These are phyloP conservation scores for Gymnopilus junonius DNA, from an alignment of 768 basidiomycete genomes.

Conservation along the genomic window DNA sequence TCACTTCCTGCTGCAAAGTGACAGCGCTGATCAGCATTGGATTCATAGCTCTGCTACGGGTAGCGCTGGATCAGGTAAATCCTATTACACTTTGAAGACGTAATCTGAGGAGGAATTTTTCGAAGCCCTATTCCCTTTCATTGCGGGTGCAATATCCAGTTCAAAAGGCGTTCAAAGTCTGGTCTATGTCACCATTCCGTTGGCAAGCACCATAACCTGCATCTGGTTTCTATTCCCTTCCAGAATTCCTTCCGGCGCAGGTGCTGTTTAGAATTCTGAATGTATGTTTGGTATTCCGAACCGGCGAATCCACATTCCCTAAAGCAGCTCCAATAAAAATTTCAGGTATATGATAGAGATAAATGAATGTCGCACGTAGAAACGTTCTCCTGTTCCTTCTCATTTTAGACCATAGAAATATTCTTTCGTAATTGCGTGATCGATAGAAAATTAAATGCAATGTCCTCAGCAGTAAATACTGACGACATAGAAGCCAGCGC, in stretches of 20 bases:
- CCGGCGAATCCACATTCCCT: background rate
- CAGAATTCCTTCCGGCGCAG: background rate
- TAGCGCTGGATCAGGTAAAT: slow-evolving; percentile 49
- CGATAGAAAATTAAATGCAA: background rate
- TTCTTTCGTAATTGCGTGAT: background rate
- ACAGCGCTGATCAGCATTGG: background rate
- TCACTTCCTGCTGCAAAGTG: background rate
- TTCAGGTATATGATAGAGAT: background rate
- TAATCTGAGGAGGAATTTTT: background rate
- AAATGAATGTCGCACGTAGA: background rate
- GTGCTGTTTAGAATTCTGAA: background rate
- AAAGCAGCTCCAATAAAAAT: background rate
- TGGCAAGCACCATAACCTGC: slow-evolving; percentile 35
- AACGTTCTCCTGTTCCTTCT: background rate
- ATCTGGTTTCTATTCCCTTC: slow-evolving; percentile 46
- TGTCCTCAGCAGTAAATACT: too few relatives aligned
- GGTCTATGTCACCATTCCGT: slow-evolving; percentile 47
- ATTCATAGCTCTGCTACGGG: slow-evolving; percentile 45
- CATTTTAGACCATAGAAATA: background rate
- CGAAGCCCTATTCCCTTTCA: slow-evolving; percentile 54
- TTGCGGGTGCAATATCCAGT: slow-evolving; percentile 47
- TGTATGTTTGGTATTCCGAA: background rate
- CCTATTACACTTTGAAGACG: background rate
- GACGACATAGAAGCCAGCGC: too few relatives aligned
- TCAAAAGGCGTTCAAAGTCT: slow-evolving; percentile 40